These are phyloP conservation scores for Thinopyrum elongatum DNA, from an alignment of 176 grass and related monocot species.

Conservation along the genomic window DNA sequence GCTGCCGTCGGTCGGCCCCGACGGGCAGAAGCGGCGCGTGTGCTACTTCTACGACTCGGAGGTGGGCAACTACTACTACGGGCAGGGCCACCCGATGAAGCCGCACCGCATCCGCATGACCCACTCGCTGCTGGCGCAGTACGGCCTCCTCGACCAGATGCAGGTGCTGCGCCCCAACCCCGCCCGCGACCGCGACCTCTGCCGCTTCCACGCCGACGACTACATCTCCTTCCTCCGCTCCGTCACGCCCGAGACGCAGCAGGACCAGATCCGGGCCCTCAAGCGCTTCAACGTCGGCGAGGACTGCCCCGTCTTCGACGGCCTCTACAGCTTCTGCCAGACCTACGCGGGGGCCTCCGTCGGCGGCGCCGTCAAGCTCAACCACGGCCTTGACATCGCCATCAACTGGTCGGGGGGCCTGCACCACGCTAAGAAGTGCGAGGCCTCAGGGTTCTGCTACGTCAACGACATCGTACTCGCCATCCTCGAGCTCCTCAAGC, in stretches of 20 bases:
- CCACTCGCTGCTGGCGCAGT: slow-evolving; percentile 66
- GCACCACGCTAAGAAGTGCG: slow-evolving; percentile 83
- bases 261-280: slow-evolving; percentile 57
- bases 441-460: slow-evolving; percentile 91
- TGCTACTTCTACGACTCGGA: slow-evolving; percentile 99
- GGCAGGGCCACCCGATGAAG: slow-evolving; percentile 89
- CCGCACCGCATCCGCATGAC: slow-evolving; percentile 96
- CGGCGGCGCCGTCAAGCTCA: slow-evolving; percentile 70
- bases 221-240: slow-evolving; percentile 77
- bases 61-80: slow-evolving; percentile 99
- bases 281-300: slow-evolving; percentile 86
- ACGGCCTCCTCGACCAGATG: slow-evolving; percentile 74
- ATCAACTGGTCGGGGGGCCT: slow-evolving; percentile 84
- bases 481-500: slow-evolving; percentile 79
- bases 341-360: slow-evolving; percentile 80
- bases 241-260: slow-evolving; percentile 82
- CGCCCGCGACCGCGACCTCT: slow-evolving; percentile 67
- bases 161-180: slow-evolving; percentile 60
- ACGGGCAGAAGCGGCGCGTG: slow-evolving; percentile 79
- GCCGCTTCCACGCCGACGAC: slow-evolving; percentile 93
- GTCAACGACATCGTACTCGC: slow-evolving; percentile 90
- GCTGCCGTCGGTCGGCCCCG: slow-evolving; percentile 53
- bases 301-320: slow-evolving; percentile 90
- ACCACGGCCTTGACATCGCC: slow-evolving; percentile 82
- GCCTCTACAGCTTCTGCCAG: slow-evolving; percentile 85